A percentile compares a stretch with the other conserved stretches of the same genome.
These are phyloP conservation scores for Arachis hypogaea DNA, from an alignment of 306 rosid genomes.

Conservation along the genomic window DNA sequence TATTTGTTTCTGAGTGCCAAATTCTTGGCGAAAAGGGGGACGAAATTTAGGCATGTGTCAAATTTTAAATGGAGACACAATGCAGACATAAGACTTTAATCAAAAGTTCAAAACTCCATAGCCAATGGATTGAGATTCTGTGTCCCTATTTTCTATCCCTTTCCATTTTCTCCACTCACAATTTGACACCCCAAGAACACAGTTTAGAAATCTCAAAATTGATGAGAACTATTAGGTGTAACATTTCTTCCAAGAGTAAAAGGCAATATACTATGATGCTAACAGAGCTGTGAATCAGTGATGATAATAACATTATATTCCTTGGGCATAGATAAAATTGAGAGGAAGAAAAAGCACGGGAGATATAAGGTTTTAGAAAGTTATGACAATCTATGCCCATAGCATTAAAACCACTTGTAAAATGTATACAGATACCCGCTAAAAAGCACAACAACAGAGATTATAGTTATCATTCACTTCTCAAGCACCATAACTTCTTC, in stretches of 20 bases:
- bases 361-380: slow-evolving; percentile 36
- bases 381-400: slow-evolving; percentile 62
- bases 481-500: slow-evolving; percentile 64
- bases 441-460: slow-evolving; percentile 50
- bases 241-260: neutral
- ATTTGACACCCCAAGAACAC: neutral
- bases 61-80: neutral
- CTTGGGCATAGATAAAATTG: neutral
- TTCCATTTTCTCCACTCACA: neutral
- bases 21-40: too few relatives aligned
- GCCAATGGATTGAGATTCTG: neutral
- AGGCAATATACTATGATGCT: neutral
- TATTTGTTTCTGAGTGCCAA: too few relatives aligned
- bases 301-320: neutral
- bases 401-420: slow-evolving; percentile 47
- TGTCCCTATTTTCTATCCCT: neutral
- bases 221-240: neutral
- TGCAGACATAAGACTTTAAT: neutral
- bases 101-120: too few relatives aligned
- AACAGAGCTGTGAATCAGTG: neutral
- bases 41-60: too few relatives aligned
- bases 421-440: slow-evolving; percentile 51
- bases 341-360: neutral
- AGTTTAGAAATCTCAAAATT: neutral
- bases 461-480: slow-evolving; percentile 53